Evolutionary conservation across 768 basidiomycete genomes (phyloP), one percentile per base, ranked within the genome.

Genomic region (Rhizopogon salebrosus): DNA sequence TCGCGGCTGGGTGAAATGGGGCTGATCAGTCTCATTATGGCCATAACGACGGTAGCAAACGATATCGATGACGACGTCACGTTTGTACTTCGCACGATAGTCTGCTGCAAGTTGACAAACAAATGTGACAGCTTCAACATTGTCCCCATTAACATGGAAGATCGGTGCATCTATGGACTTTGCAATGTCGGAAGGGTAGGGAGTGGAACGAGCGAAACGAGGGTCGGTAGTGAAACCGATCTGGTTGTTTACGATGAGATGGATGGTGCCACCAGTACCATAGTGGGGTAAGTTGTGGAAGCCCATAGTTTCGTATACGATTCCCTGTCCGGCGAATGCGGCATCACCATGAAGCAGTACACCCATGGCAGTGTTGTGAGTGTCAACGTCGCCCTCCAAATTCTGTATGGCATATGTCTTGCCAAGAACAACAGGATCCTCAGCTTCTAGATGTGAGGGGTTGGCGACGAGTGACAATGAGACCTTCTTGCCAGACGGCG

Each of bases 11-110:
- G 97, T 98, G 77, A 99, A 99, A 69, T 84, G 89, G 23, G 97
- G 97, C 70, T 99, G 97, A 66, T 99, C 97, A 9, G 94, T 98
- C 72, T 99, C 97, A 70, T 99, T 99, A 75, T 99, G 97, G n/a
- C 97, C 97, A 66, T 98, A 85, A 51, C 94, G 92, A 58, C 97
- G 90, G 76, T 98, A 99, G 74, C 97, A 99, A 53, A 99, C 95
- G 53, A 99, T 92, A 70, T 99, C 95, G 56, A 99, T 74, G 63
- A 99, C 95, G 57, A 99, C 95, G 67, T 99, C 97, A 76, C 91
- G 95, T 80, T 95, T 97, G 80, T 86, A 99, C 73, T 93, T 95
- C 60, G 95, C 94, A 46, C 95, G 87, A 74, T 92, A 99, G 69
- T 99, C 95, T 27, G 95, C 95, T 24, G 95, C 97, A 52, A 99